A percentile compares a stretch with the other conserved stretches of the same genome.
phyloP scores from a whole-genome alignment of 192 early-diverging fungal species.

The Backusella tarrabulga region DNA sequence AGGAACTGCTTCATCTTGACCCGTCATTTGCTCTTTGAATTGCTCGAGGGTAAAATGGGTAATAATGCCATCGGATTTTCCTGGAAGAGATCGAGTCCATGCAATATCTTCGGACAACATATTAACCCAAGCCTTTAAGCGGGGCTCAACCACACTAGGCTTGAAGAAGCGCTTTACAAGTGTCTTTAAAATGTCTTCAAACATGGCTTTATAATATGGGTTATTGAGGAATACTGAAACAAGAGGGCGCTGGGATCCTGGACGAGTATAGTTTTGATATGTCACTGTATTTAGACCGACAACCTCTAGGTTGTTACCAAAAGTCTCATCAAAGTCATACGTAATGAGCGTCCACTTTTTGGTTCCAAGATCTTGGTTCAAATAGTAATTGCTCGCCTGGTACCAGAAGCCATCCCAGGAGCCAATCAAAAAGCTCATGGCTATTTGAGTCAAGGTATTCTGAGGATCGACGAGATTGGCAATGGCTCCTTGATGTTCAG shows the following conservation, averaged over 20 bases:
- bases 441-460: constrained; percentile 29
- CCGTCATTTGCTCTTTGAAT: constrained; percentile 17
- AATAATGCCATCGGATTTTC: constrained; percentile 19
- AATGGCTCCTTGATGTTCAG: constrained; percentile 10
- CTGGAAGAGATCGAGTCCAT: constrained; percentile 36
- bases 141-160: constrained; percentile 34
- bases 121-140: constrained; percentile 29
- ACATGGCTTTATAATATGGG: constrained; percentile 34
- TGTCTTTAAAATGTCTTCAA: constrained; percentile 41
- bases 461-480: constrained; percentile 20
- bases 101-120: constrained; percentile 44
- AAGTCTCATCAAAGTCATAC: constrained; percentile 45
- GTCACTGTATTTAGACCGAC: constrained; percentile 26
- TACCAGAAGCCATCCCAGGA: constrained; percentile 44
- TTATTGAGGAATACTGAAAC: constrained; percentile 25
- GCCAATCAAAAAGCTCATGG: constrained; percentile 39
- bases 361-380: constrained; percentile 37
- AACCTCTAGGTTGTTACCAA: constrained; percentile 30
- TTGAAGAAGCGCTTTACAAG: constrained; percentile 44
- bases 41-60: constrained; percentile 14
- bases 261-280: constrained; percentile 32
- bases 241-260: constrained; percentile 32
- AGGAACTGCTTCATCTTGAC: not conserved
- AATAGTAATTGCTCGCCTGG: constrained; percentile 40
- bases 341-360: constrained; percentile 43